Conservation (phyloP, 2,329 filamentous ascomycete genomes). For the Chaetoscypha palmicola region DNA sequence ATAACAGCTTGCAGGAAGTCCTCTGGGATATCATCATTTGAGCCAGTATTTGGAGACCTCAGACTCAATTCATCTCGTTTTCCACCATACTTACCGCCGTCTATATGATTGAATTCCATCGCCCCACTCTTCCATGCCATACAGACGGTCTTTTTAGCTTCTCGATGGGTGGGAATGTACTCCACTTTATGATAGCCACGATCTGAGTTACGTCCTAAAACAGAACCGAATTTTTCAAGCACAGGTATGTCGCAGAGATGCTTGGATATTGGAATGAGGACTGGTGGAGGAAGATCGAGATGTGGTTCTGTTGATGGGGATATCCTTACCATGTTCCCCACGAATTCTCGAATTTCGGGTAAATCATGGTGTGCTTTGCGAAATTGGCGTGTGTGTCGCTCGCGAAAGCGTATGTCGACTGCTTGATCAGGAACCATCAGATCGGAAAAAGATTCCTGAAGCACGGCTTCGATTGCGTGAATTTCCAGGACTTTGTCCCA, state of each 20-base stretch:
- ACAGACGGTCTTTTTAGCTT: not conserved
- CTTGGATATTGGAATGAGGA: constrained; percentile 24
- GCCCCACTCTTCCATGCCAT: not conserved
- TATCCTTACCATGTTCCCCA: constrained; percentile 19
- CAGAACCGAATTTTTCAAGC: constrained; percentile 9
- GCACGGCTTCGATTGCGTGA: constrained; percentile 19
- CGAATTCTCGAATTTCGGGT: constrained; percentile 15
- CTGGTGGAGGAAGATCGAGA: constrained; percentile 23
- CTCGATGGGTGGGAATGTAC: not conserved
- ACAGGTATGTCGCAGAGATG: constrained; percentile 17
- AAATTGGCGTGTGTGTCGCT: constrained; percentile 20
- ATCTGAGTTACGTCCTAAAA: no score
- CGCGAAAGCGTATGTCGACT: constrained; percentile 29
- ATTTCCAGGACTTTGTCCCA: constrained; percentile 13
- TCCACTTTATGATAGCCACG: no score
- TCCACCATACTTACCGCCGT: not conserved
- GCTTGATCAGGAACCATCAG: constrained; percentile 29
- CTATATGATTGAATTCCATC: not conserved
- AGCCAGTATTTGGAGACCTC: no score
- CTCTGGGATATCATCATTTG: no score
- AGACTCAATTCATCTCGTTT: constrained; percentile 22
- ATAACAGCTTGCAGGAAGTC: no score
- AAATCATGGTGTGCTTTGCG: constrained; percentile 6
- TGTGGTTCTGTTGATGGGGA: constrained; percentile 12
- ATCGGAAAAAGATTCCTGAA: constrained; percentile 20